Evolutionary conservation across 1,139 yeast species (phyloP).

Genomic region (Debaryomyces singareniensis): DNA sequence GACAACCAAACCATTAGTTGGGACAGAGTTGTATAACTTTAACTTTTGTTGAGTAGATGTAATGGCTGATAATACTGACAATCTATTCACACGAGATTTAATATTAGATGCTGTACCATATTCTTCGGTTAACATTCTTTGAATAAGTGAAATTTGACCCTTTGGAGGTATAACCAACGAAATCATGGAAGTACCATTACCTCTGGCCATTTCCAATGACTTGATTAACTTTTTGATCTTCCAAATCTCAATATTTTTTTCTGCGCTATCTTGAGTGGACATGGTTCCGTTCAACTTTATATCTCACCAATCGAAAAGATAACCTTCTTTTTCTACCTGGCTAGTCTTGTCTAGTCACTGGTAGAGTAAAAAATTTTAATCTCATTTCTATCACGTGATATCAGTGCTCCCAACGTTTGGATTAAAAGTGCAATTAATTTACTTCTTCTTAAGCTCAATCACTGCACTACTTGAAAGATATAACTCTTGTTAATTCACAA

Average conservation of each 20-base stretch:
- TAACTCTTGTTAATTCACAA: no score
- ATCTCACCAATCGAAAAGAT: no score
- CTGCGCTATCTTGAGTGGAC: constrained; percentile 53
- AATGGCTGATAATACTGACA: constrained; percentile 91
- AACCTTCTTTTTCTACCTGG: no score
- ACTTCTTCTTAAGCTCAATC: no score
- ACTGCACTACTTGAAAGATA: no score
- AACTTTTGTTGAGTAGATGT: constrained; percentile 96
- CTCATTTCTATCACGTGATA: no score
- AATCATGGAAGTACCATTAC: constrained; percentile 98
- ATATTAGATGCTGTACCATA: constrained; percentile 98
- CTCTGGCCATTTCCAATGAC: constrained; percentile 83
- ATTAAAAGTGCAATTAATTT: no score
- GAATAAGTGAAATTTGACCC: constrained; percentile 83
- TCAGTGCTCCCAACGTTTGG: no score
- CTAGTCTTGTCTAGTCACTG: no score
- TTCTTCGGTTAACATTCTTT: constrained; percentile 94
- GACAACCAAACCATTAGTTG: constrained; percentile 88
- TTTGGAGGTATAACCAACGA: constrained; percentile 92
- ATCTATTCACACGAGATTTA: constrained; percentile 93
- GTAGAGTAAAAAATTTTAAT: no score
- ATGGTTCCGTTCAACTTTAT: no score
- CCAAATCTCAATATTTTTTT: constrained; percentile 97
- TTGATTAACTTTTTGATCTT: constrained; percentile 91
- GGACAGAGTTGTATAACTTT: constrained; percentile 82